A percentile compares a stretch with the other conserved stretches of the same genome.
Evolutionary conservation across 176 grass and related monocot species (phyloP).

Genomic region (Oryza meridionalis): DNA sequence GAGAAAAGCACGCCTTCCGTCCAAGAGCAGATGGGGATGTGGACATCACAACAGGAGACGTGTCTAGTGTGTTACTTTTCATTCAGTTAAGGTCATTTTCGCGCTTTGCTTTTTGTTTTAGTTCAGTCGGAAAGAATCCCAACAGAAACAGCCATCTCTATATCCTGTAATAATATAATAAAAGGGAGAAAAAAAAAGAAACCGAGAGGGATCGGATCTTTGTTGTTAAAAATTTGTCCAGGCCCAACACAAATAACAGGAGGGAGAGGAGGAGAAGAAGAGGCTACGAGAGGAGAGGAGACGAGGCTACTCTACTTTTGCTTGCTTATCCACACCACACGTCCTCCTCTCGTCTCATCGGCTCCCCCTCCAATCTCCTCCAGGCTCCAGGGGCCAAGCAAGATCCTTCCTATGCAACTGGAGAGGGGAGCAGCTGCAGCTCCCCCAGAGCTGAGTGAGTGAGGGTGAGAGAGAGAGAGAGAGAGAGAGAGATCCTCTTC

Average conservation of each 20-base stretch:
- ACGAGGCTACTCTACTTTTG: too few species aligned
- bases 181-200: not conserved
- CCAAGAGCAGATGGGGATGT: too few species aligned
- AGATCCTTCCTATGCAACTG: not conserved
- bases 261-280: not conserved
- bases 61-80: too few species aligned
- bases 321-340: constrained; percentile 38
- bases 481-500: too few species aligned
- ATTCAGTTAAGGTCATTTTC: not conserved
- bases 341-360: constrained; percentile 9
- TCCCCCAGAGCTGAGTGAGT: too few species aligned
- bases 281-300: not conserved
- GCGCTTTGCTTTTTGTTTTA: constrained; percentile 3
- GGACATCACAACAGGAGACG: too few species aligned
- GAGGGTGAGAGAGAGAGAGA: too few species aligned
- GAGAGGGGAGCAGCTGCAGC: too few species aligned
- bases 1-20: not conserved
- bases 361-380: not conserved
- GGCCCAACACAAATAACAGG: not conserved
- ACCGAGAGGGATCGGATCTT: not conserved
- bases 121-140: too few species aligned
- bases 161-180: too few species aligned
- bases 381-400: too few species aligned
- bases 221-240: too few species aligned
- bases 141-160: not conserved